Conservation (phyloP, 208 protist genomes). For the Trypanosomatidae sp. region DNA sequence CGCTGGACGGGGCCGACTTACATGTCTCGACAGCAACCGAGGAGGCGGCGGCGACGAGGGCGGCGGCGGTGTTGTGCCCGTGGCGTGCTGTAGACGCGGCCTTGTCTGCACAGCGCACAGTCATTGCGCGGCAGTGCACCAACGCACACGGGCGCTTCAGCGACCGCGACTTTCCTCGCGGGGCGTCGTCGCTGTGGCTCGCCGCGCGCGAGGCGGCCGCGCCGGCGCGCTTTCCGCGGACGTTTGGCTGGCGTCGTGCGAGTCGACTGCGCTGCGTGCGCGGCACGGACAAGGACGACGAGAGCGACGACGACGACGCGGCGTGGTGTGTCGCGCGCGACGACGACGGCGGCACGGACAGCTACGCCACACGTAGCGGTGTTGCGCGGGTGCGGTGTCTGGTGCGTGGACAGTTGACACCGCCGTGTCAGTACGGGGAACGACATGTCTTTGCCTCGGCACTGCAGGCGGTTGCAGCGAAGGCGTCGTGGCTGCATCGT, state of each 20-base stretch:
- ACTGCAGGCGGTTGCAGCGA: slow-evolving; percentile 41
- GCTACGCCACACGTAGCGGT: no score
- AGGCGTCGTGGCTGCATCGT: slow-evolving; percentile 41
- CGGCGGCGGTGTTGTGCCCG: not conserved
- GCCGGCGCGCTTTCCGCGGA: slow-evolving; percentile 27
- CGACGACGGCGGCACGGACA: not conserved
- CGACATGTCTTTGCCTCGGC: slow-evolving; percentile 73
- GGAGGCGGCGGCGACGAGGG: slow-evolving; percentile 9
- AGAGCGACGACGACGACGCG: no score
- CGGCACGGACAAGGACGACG: no score
- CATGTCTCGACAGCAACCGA: slow-evolving; percentile 4
- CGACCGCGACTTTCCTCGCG: slow-evolving; percentile 76
- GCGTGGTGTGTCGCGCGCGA: slow-evolving; percentile 9
- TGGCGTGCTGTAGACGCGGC: slow-evolving; percentile 1
- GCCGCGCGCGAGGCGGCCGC: slow-evolving; percentile 31
- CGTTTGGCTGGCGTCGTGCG: no score
- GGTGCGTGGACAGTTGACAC: slow-evolving; percentile 11
- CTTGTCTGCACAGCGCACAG: slow-evolving; percentile 12
- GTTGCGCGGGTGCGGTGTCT: not conserved
- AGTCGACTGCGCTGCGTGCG: no score
- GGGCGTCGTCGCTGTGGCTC: slow-evolving; percentile 58
- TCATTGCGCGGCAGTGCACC: slow-evolving; percentile 26
- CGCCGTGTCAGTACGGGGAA: slow-evolving; percentile 33
- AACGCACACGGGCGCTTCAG: slow-evolving; percentile 24
- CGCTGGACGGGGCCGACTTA: no score